Conservation (phyloP, 2,329 filamentous ascomycete genomes). For the Cephalotrichum gorgonifer region DNA sequence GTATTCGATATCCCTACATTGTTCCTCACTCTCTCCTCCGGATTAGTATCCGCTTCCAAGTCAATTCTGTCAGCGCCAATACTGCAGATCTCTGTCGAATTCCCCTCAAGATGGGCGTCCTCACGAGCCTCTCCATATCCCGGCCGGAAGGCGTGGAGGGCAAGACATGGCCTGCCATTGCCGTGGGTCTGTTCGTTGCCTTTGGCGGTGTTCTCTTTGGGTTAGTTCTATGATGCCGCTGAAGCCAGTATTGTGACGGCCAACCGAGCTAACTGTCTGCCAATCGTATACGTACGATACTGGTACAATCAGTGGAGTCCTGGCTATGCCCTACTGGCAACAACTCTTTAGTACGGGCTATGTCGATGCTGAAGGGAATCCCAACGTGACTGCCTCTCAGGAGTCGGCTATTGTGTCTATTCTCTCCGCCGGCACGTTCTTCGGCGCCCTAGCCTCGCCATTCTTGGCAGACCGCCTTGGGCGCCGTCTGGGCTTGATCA, state of each 20-base stretch:
- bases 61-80: background rate
- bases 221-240: conserved; percentile 17
- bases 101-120: background rate
- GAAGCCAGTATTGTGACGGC: background rate
- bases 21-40: background rate
- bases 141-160: conserved; percentile 39
- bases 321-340: conserved; percentile 33
- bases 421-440: conserved; percentile 67
- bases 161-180: conserved; percentile 50
- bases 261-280: conserved; percentile 7
- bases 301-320: conserved; percentile 46
- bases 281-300: conserved; percentile 37
- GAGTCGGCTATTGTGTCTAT: conserved; percentile 62
- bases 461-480: conserved; percentile 56
- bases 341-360: conserved; percentile 38
- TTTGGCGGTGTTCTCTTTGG: conserved; percentile 52
- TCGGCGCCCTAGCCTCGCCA: conserved; percentile 55
- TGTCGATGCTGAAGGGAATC: conserved; percentile 27
- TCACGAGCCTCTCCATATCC: background rate
- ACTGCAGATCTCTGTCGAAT: background rate
- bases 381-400: conserved; percentile 39
- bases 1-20: background rate
- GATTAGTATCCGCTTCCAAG: background rate
- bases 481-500: conserved; percentile 52
- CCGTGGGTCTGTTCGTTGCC: conserved; percentile 49